These are phyloP conservation scores for Colletotrichum kahawae DNA, from an alignment of 2,329 filamentous ascomycete genomes.

Conservation along the genomic window DNA sequence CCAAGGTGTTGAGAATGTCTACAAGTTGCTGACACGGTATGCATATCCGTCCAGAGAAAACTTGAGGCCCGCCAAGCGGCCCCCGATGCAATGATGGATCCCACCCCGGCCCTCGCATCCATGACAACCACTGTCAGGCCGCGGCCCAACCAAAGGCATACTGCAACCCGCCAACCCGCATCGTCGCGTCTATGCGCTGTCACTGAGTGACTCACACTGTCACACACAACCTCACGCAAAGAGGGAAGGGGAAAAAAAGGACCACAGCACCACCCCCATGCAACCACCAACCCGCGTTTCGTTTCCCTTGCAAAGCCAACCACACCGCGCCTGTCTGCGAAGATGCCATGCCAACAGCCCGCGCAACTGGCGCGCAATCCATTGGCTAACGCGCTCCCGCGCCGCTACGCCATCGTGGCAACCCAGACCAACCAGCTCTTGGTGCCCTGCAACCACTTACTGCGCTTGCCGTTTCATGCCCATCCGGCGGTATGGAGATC, in stretches of 20 bases:
- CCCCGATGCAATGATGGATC: neutral
- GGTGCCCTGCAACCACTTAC: neutral
- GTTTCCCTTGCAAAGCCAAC: neutral
- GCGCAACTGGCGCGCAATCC: constrained; percentile 6
- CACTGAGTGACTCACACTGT: constrained; percentile 7
- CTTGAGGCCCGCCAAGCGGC: neutral
- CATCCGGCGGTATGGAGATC: neutral
- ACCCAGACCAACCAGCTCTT: neutral
- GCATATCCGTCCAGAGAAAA: neutral
- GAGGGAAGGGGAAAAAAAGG: neutral
- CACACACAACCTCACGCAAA: neutral
- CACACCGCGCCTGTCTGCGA: neutral
- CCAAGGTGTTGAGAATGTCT: neutral
- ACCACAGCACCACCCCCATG: neutral
- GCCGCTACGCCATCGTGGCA: neutral
- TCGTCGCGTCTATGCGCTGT: constrained; percentile 7
- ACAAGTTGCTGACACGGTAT: neutral
- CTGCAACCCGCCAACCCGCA: neutral
- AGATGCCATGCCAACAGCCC: constrained; percentile 16
- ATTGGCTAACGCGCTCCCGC: constrained; percentile 14
- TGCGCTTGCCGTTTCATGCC: neutral
- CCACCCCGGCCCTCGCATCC: neutral
- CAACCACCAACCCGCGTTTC: neutral
- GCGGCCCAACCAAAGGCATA: neutral
- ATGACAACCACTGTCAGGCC: neutral